phyloP scores from a whole-genome alignment of 257 asterid species.

The Salvia miltiorrhiza region DNA sequence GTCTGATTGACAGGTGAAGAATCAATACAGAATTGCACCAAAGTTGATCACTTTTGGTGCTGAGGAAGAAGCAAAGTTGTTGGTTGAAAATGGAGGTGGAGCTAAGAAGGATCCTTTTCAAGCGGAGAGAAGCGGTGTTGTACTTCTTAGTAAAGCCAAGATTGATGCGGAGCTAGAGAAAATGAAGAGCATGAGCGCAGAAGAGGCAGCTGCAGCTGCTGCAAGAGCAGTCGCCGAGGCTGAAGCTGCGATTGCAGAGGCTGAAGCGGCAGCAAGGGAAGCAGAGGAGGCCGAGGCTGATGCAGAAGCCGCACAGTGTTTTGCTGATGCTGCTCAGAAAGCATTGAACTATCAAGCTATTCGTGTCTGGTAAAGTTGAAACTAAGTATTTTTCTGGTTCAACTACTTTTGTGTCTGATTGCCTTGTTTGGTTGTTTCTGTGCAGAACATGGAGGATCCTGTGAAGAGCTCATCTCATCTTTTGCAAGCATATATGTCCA shows the following conservation, averaged over 20 bases:
- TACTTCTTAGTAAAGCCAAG: constrained; percentile 53
- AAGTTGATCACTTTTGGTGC: constrained; percentile 35
- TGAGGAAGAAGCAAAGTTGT: constrained; percentile 30
- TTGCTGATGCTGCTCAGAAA: constrained; percentile 72
- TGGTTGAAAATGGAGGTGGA: constrained; percentile 38
- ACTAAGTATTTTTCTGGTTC: neutral
- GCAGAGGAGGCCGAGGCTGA: constrained; percentile 95
- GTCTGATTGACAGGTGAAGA: constrained; percentile 64
- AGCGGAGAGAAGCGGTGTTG: constrained; percentile 32
- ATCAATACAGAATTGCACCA: constrained; percentile 78
- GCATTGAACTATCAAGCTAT: constrained; percentile 53
- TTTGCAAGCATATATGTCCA: constrained; percentile 23
- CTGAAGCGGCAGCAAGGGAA: constrained; percentile 81
- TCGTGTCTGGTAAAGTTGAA: constrained; percentile 54
- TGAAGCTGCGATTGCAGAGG: constrained; percentile 84
- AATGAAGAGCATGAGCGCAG: constrained; percentile 70
- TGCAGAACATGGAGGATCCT: constrained; percentile 30
- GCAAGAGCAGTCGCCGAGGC: constrained; percentile 91
- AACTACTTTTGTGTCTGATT: neutral
- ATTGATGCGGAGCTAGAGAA: constrained; percentile 75
- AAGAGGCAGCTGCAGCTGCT: constrained; percentile 78
- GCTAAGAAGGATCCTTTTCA: constrained; percentile 31
- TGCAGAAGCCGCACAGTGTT: constrained; percentile 84
- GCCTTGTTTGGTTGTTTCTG: neutral
- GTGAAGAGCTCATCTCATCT: constrained; percentile 18